Base-by-base conservation (phyloP, 176 grass and related monocot genomes). In the Eremochloa ophiuroides region DNA sequence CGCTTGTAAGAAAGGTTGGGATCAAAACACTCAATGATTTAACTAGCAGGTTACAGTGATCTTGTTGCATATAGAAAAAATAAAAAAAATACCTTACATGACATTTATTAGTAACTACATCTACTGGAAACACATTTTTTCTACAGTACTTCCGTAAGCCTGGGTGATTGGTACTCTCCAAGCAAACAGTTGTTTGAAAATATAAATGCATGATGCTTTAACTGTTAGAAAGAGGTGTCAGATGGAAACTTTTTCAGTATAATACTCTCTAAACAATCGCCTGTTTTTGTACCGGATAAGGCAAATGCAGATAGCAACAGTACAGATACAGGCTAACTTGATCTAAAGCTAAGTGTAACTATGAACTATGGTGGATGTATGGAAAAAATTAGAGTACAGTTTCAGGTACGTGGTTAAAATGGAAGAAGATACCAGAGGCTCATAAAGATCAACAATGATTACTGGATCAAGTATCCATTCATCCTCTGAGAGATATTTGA, bases 401-500 rank as follows among this genome's bases (percentile, higher is more conserved):
- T 89, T 81, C 55, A 44, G 65, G 55, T 16, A 46, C 5, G 76
- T 4, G 3, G 8, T 13, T 37, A 61, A 30, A 34, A 63, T 41
- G 25, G 44, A 69, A 64, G 34, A 73, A 74, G n/a, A 76, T 84
- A 99, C 93, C 91, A 93, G 90, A 85, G 80, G 79, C 83, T 93
- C 88, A 31, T 93, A 95, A 76, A 89, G 86, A 83, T 99, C 88
- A 2, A 88, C 91, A 41, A 99, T 95, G 35, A 86, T 83, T 56
- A 86, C 88, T 43, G 96, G 93, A 84, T 99, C 93, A 60, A 99
- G 80, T 85, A 95, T 93, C 96, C 96, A 99, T 79, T 93, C 88
- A 77, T 95, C 90, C 78, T 99, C 91, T 1, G 81, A 86, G 20
- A 91, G 80, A 90, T 86, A 91, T 89, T 95, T 95, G 38, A 99